phyloP scores from a whole-genome alignment of 768 basidiomycete genomes.

The Tylopilus sp. region DNA sequence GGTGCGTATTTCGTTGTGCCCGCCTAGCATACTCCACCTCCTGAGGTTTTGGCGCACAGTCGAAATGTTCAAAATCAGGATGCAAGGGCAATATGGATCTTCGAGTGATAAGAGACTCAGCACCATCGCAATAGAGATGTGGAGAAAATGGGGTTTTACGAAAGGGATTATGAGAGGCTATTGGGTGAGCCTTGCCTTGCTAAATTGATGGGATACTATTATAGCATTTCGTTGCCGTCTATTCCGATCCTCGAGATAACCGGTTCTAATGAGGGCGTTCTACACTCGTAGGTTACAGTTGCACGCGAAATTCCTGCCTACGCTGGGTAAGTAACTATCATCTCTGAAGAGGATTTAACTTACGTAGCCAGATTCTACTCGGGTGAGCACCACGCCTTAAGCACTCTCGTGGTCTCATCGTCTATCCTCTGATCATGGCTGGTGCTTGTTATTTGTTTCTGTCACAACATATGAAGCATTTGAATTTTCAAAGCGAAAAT shows the following conservation, averaged over 20 bases:
- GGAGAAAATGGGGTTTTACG: slow-evolving; percentile 79
- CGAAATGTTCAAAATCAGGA: slow-evolving; percentile 98
- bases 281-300: slow-evolving; percentile 66
- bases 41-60: slow-evolving; percentile 39
- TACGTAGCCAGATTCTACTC: slow-evolving; percentile 57
- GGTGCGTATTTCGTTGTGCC: slow-evolving; percentile 39
- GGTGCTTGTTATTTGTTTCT: no score
- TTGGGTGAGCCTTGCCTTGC: slow-evolving; percentile 57
- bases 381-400: slow-evolving; percentile 32
- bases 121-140: slow-evolving; percentile 76
- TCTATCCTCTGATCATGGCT: no score
- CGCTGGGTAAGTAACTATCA: slow-evolving; percentile 51
- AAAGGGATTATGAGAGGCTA: slow-evolving; percentile 95
- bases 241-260: neutral
- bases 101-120: slow-evolving; percentile 75
- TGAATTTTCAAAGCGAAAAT: slow-evolving; percentile 83
- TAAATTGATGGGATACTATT: neutral
- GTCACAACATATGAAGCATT: slow-evolving; percentile 48
- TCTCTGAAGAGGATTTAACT: neutral
- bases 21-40: neutral
- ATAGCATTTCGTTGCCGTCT: neutral
- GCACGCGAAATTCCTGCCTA: slow-evolving; percentile 95
- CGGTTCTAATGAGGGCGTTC: neutral
- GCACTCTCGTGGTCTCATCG: no score
- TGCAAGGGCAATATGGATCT: slow-evolving; percentile 94